These are phyloP conservation scores for Sarocladium strictum DNA, from an alignment of 2,329 filamentous ascomycete genomes.

Conservation along the genomic window DNA sequence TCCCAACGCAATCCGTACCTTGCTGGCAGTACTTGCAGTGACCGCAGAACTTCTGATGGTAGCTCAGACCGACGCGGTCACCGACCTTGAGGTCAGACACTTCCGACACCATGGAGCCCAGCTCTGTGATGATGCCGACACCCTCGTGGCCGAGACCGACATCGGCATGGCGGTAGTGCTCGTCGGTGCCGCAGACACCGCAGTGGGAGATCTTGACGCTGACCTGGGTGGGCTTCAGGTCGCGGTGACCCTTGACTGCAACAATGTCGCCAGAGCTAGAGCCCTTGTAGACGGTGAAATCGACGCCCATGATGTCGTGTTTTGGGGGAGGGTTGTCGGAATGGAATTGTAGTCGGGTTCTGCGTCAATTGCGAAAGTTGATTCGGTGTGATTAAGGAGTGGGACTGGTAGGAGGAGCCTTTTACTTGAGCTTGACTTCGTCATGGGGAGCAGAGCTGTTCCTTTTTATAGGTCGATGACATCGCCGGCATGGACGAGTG, in stretches of 20 bases:
- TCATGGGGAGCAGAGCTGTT: too few species aligned
- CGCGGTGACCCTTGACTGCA: conserved; percentile 10
- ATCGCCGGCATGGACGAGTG: too few species aligned
- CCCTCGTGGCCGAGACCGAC: conserved; percentile 60
- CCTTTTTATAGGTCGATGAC: too few species aligned
- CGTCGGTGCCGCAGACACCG: conserved; percentile 56
- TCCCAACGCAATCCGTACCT: not conserved
- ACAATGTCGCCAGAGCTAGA: conserved; percentile 12
- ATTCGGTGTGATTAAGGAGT: not conserved
- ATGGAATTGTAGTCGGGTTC: too few species aligned
- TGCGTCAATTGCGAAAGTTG: not conserved
- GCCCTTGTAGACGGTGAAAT: conserved; percentile 16
- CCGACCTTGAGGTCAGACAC: conserved; percentile 44
- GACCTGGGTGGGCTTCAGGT: conserved; percentile 35
- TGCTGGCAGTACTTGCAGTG: conserved; percentile 29
- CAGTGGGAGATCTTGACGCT: conserved; percentile 61
- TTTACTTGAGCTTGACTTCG: not conserved
- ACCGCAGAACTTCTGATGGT: conserved; percentile 22
- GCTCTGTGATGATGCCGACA: conserved; percentile 36
- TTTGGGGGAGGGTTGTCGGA: conserved; percentile 20
- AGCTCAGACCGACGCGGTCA: conserved; percentile 56
- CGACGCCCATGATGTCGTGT: conserved; percentile 13
- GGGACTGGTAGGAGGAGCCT: not conserved
- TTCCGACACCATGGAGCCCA: conserved; percentile 5
- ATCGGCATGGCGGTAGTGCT: conserved; percentile 50